A percentile compares a stretch with the other conserved stretches of the same genome.
Conservation (phyloP, 2,329 filamentous ascomycete species). For the Cercospora sp. region DNA sequence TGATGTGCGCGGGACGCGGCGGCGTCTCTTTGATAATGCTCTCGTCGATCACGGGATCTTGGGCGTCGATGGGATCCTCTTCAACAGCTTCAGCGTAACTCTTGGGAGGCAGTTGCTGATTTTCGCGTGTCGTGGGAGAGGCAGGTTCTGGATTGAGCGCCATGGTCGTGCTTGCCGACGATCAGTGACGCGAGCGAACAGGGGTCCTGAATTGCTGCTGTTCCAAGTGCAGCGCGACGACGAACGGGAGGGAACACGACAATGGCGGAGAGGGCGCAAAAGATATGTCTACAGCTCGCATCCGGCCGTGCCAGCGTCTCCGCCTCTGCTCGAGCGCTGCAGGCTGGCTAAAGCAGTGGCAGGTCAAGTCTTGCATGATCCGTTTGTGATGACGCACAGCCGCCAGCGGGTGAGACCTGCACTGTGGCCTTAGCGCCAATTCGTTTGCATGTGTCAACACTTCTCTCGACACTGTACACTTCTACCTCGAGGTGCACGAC, state of each 20-base stretch:
- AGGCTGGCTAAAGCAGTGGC: not conserved
- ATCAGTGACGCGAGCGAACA: not conserved
- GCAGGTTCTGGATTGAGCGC: conserved; percentile 46
- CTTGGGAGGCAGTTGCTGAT: conserved; percentile 44
- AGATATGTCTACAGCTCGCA: not conserved
- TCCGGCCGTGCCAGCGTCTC: not conserved
- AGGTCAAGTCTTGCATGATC: not conserved
- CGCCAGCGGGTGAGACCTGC: not conserved
- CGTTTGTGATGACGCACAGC: not conserved
- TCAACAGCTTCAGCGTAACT: conserved; percentile 46
- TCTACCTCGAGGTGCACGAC: not conserved
- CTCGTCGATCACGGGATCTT: conserved; percentile 26
- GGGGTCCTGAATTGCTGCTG: not conserved
- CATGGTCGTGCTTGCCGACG: conserved; percentile 33
- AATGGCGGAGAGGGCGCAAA: not conserved
- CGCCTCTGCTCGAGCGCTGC: not conserved
- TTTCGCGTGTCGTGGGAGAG: conserved; percentile 42
- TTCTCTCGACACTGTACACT: not conserved
- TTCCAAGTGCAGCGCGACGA: not conserved
- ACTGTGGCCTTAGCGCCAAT: not conserved
- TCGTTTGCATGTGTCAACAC: not conserved
- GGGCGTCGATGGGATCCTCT: conserved; percentile 27
- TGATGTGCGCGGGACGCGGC: conserved; percentile 28
- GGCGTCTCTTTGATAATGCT: conserved; percentile 40
- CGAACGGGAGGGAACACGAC: not conserved